Conservation (phyloP, 192 early-diverging fungal species). For the Coemansia sp. region DNA sequence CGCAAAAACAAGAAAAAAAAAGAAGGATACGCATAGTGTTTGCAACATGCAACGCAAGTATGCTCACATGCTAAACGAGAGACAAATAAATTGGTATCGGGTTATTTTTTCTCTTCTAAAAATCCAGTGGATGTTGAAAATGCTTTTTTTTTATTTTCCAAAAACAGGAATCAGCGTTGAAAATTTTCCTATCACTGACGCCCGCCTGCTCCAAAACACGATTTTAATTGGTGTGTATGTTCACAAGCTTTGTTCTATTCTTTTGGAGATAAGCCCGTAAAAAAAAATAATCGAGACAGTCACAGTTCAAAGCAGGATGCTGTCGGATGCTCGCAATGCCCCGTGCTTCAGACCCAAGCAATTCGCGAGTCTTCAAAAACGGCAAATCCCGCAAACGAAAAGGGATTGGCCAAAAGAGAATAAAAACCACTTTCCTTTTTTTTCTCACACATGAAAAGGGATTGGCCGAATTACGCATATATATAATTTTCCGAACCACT, state of each 20-base stretch:
- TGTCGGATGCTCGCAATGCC: slow-evolving; percentile 1
- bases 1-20: too few relatives aligned
- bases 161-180: slow-evolving; percentile 2
- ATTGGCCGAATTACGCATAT: too few relatives aligned
- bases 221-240: not conserved
- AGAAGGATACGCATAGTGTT: too few relatives aligned
- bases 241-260: not conserved
- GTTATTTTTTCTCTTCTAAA: not conserved
- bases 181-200: slow-evolving; percentile 5
- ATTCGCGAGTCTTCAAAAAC: not conserved
- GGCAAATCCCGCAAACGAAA: not conserved
- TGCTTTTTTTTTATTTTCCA: not conserved
- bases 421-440: not conserved
- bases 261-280: not conserved
- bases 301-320: not conserved
- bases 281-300: not conserved
- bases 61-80: too few relatives aligned
- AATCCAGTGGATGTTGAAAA: not conserved
- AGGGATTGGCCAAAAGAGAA: not conserved
- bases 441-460: not conserved
- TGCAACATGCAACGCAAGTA: too few relatives aligned
- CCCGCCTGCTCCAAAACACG: not conserved
- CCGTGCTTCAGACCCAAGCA: not conserved
- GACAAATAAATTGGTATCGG: not conserved
- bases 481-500: too few relatives aligned